Evolutionary conservation across 225 moss, liverwort and hornwort species (phyloP).

Genomic region (Neckera pumila): DNA sequence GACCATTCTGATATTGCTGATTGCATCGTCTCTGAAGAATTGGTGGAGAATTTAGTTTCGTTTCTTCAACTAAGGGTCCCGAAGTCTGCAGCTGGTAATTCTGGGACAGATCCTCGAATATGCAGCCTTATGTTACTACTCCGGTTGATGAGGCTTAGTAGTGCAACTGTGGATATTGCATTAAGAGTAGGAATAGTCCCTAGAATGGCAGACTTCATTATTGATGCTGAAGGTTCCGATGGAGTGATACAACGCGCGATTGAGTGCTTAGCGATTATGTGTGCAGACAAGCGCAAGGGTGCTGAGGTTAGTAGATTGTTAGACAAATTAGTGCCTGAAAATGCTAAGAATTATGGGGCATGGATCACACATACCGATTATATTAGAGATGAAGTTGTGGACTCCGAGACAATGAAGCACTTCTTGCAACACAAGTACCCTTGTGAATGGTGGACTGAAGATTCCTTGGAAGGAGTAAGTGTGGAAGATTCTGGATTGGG

Average conservation of each 20-base stretch:
- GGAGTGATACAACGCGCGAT: constrained; percentile 82
- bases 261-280: constrained; percentile 92
- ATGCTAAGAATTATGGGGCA: constrained; percentile 82
- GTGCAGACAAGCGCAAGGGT: constrained; percentile 93
- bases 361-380: constrained; percentile 69
- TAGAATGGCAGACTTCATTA: constrained; percentile 71
- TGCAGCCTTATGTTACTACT: constrained; percentile 92
- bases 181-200: constrained; percentile 73
- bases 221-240: constrained; percentile 78
- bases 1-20: constrained; percentile 94
- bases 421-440: constrained; percentile 79
- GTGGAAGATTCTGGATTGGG: constrained; percentile 43
- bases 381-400: constrained; percentile 87
- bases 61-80: constrained; percentile 78
- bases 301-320: constrained; percentile 61
- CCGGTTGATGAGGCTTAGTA: constrained; percentile 87
- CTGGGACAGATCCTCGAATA: constrained; percentile 89
- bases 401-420: constrained; percentile 81
- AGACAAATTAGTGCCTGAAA: constrained; percentile 78
- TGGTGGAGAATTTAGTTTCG: constrained; percentile 73
- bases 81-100: constrained; percentile 56
- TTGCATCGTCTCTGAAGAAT: constrained; percentile 88
- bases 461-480: constrained; percentile 62
- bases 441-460: constrained; percentile 89
- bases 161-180: constrained; percentile 80